Evolutionary conservation across 2,329 filamentous ascomycete genomes (phyloP).

Genomic region (Pestalotiopsis sp.): DNA sequence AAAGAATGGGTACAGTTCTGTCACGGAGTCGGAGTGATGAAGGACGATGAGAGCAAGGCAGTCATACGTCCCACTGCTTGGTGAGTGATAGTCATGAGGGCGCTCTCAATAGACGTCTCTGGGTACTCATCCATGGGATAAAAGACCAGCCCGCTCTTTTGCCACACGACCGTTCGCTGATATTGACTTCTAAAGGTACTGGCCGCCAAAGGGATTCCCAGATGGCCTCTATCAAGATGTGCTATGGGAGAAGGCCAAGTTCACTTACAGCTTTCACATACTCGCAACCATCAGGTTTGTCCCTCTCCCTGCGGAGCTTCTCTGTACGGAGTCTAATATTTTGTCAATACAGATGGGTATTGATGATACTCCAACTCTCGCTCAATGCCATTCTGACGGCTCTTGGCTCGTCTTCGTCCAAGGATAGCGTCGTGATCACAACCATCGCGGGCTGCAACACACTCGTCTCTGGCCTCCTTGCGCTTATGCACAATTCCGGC

Average conservation of each 20-base stretch:
- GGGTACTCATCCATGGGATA: too few species aligned
- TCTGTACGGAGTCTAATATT: background rate
- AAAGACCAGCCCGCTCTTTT: too few species aligned
- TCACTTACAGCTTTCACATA: slow-evolving; percentile 45
- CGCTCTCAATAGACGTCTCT: background rate
- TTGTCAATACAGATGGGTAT: slow-evolving; percentile 40
- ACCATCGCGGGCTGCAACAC: slow-evolving; percentile 54
- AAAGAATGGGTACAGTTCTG: slow-evolving; percentile 51
- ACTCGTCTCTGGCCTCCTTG: slow-evolving; percentile 50
- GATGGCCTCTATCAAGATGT: slow-evolving; percentile 53
- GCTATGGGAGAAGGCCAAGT: slow-evolving; percentile 46
- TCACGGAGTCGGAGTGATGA: slow-evolving; percentile 48
- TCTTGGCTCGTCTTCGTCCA: slow-evolving; percentile 44
- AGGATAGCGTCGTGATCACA: slow-evolving; percentile 46
- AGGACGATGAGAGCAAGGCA: slow-evolving; percentile 44
- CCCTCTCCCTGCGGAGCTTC: too few species aligned
- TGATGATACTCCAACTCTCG: slow-evolving; percentile 53
- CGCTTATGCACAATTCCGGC: slow-evolving; percentile 56
- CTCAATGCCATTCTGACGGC: slow-evolving; percentile 53
- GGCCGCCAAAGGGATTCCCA: slow-evolving; percentile 50
- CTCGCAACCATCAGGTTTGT: slow-evolving; percentile 32
- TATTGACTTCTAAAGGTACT: slow-evolving; percentile 26
- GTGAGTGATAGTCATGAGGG: background rate
- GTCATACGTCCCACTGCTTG: slow-evolving; percentile 44
- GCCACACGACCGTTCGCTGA: background rate